phyloP scores from a whole-genome alignment of 768 basidiomycete species.

The Xerocomellus amylosporus region DNA sequence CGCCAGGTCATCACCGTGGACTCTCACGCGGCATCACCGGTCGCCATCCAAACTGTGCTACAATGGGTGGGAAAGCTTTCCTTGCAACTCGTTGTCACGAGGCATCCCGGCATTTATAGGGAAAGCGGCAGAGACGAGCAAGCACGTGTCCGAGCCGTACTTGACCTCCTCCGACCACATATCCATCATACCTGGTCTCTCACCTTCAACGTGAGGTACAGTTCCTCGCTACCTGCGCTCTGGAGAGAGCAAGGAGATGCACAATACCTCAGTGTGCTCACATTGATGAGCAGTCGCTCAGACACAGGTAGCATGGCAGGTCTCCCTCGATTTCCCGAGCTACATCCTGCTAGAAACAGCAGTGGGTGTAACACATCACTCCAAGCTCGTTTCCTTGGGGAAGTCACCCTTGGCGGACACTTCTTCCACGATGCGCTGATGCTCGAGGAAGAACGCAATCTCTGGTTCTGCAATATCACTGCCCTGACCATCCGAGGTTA shows the following conservation, averaged over 20 bases:
- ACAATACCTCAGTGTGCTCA: background rate
- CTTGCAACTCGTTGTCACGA: constrained; percentile 5
- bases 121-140: background rate
- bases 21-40: background rate
- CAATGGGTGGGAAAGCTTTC: background rate
- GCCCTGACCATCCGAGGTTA: background rate
- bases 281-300: background rate
- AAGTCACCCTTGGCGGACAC: background rate
- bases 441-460: background rate
- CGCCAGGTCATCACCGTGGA: constrained; percentile 18
- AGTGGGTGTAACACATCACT: too few species aligned
- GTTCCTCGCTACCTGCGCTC: background rate
- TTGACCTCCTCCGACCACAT: background rate
- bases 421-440: background rate
- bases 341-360: background rate
- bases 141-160: background rate
- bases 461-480: constrained; percentile 6
- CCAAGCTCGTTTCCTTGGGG: background rate
- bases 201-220: background rate
- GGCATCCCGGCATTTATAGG: background rate
- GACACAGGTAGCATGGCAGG: background rate
- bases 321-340: background rate
- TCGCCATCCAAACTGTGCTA: background rate
- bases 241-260: constrained; percentile 8
- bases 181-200: constrained; percentile 4